Evolutionary conservation across 2,329 filamentous ascomycete genomes (phyloP).

Genomic region (Aureobasidium sp.): DNA sequence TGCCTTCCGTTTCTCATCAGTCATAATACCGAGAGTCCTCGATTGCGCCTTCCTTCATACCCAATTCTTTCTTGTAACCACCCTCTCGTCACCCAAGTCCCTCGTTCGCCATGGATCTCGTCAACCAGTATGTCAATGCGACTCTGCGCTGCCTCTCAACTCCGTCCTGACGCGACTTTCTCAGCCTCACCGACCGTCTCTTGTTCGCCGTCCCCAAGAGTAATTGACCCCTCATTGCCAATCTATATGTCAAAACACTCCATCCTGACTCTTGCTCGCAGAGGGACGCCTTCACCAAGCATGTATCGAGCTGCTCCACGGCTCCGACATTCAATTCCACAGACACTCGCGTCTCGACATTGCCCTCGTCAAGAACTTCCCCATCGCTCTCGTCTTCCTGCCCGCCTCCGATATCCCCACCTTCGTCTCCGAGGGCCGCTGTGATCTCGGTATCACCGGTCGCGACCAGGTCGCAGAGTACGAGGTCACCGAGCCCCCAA

Average conservation of each 20-base stretch:
- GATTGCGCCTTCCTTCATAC: background rate
- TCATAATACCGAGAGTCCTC: slow-evolving; percentile 1
- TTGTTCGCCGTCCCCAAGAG: slow-evolving; percentile 98
- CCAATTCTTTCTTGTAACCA: background rate
- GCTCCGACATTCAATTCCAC: slow-evolving; percentile 93
- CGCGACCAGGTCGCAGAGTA: slow-evolving; percentile 85
- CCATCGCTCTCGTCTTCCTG: slow-evolving; percentile 92
- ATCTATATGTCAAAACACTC: background rate
- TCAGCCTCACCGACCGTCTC: slow-evolving; percentile 81
- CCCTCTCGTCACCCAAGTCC: background rate
- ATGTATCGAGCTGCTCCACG: slow-evolving; percentile 81
- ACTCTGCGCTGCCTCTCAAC: background rate
- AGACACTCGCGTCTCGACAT: slow-evolving; percentile 94
- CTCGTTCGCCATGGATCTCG: slow-evolving; percentile 27
- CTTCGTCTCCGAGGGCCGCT: slow-evolving; percentile 89
- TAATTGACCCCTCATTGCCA: slow-evolving; percentile 45
- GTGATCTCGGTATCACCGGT: slow-evolving; percentile 92
- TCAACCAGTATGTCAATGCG: slow-evolving; percentile 28
- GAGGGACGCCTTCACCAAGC: slow-evolving; percentile 86
- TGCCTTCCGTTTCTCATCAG: slow-evolving; percentile 5
- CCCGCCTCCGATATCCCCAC: slow-evolving; percentile 96
- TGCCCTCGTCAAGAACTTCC: slow-evolving; percentile 93
- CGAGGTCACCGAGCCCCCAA: slow-evolving; percentile 39
- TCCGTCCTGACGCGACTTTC: slow-evolving; percentile 16
- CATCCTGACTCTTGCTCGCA: slow-evolving; percentile 7